phyloP scores from a whole-genome alignment of 225 moss, liverwort and hornwort genomes.

The Lunularia cruciata region DNA sequence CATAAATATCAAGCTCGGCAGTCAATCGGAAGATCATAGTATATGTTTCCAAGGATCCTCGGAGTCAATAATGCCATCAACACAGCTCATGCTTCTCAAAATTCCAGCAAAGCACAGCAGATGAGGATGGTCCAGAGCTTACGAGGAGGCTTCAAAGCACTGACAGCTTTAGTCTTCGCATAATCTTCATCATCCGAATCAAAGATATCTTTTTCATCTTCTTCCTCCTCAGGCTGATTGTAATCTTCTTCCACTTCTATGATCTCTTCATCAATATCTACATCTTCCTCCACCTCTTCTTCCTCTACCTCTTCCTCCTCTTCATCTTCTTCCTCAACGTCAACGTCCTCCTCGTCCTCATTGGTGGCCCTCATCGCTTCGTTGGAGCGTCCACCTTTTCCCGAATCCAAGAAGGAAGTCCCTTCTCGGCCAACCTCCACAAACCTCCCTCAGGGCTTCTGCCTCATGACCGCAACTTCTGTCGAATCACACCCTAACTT shows the following conservation, averaged over 20 bases:
- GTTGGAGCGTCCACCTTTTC: constrained; percentile 18
- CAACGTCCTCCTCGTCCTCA: constrained; percentile 44
- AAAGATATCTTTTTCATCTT: constrained; percentile 71
- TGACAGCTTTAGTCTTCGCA: no score
- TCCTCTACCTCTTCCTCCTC: constrained; percentile 50
- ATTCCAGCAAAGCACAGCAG: background rate
- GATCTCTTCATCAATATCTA: constrained; percentile 40
- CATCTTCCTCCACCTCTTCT: constrained; percentile 28
- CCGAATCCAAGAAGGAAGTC: background rate
- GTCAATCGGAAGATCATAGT: no score
- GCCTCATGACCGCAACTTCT: background rate
- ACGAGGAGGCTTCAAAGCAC: constrained; percentile 68
- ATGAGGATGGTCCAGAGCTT: constrained; percentile 29
- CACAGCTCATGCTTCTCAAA: constrained; percentile 4
- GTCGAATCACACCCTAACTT: background rate
- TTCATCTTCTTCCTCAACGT: constrained; percentile 30
- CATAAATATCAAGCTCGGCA: background rate
- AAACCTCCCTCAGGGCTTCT: background rate
- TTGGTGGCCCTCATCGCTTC: constrained; percentile 40
- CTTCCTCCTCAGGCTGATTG: constrained; percentile 44
- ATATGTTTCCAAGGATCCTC: background rate
- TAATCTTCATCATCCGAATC: no score
- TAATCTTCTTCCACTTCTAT: constrained; percentile 49
- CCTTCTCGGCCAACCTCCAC: background rate
- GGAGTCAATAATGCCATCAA: background rate